Percentiles rank a stretch among this genome's conserved stretches.
Conservation (phyloP, 2,329 filamentous ascomycete species). For the Aspergillus fischeri region DNA sequence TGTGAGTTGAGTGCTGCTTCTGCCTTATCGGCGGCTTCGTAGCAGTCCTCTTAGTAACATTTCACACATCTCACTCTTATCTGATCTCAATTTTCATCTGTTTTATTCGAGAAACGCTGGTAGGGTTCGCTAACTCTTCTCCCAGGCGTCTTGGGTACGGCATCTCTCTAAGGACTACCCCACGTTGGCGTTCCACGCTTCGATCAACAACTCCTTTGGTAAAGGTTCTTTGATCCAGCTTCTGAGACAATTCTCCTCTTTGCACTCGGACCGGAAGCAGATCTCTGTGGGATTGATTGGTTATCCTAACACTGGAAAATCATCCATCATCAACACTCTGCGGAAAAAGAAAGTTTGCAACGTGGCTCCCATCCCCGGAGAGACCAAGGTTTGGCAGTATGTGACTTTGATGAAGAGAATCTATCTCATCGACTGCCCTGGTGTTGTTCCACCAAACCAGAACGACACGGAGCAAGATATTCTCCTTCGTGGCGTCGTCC, state of each 20-base stretch:
- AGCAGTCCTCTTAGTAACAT: constrained; percentile 98
- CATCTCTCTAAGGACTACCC: constrained; percentile 84
- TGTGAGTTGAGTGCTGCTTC: constrained; percentile 93
- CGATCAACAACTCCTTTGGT: constrained; percentile 92
- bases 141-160: constrained; percentile 88
- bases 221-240: constrained; percentile 92
- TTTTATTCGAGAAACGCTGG: constrained; percentile 23
- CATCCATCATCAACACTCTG: constrained; percentile 93
- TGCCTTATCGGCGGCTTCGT: constrained; percentile 57
- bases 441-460: constrained; percentile 86
- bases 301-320: constrained; percentile 94
- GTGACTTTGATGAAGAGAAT: constrained; percentile 93
- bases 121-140: constrained; percentile 28
- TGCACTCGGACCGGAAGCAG: constrained; percentile 89
- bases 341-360: constrained; percentile 91
- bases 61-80: constrained; percentile 66
- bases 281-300: constrained; percentile 87
- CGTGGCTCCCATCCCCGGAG: constrained; percentile 89
- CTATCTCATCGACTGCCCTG: constrained; percentile 93
- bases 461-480: constrained; percentile 83
- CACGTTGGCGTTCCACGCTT: constrained; percentile 90
- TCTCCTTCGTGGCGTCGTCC: constrained; percentile 81
- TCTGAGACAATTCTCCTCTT: constrained; percentile 82
- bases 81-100: constrained; percentile 35
- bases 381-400: constrained; percentile 98